Conservation (phyloP, 345 rosid species). For the Leavenworthia alabamica region DNA sequence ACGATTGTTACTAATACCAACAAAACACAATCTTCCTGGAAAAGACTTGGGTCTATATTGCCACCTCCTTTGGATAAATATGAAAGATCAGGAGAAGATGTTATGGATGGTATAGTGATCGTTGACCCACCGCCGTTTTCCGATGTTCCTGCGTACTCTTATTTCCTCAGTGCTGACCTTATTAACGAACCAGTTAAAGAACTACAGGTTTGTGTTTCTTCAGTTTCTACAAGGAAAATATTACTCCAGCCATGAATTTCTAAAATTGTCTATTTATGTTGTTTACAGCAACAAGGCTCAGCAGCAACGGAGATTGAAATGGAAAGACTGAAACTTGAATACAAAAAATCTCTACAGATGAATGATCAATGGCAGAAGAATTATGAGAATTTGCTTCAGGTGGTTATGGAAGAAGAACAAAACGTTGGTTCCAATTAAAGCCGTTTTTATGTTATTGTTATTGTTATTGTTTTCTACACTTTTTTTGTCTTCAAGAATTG, state of each 20-base stretch:
- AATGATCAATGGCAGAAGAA: constrained; percentile 57
- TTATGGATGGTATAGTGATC: constrained; percentile 25
- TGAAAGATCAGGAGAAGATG: constrained; percentile 39
- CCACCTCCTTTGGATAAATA: constrained; percentile 67
- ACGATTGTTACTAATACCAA: constrained; percentile 24
- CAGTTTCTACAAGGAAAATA: not conserved
- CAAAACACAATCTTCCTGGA: constrained; percentile 39
- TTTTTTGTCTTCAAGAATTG: no score
- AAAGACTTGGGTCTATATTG: constrained; percentile 38
- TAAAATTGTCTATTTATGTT: not conserved
- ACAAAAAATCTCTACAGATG: constrained; percentile 34
- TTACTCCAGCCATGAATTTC: not conserved
- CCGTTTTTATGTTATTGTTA: not conserved
- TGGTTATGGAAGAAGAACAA: constrained; percentile 42
- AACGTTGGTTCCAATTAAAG: constrained; percentile 11
- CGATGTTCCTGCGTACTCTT: constrained; percentile 21
- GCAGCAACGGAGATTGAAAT: constrained; percentile 64
- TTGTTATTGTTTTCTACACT: not conserved
- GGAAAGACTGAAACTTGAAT: constrained; percentile 54
- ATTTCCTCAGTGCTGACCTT: constrained; percentile 38
- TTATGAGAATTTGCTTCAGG: constrained; percentile 54
- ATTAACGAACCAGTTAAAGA: constrained; percentile 55
- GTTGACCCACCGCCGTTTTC: constrained; percentile 37
- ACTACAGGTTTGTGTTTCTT: constrained; percentile 51
- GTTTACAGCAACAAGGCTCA: constrained; percentile 33